phyloP scores from a whole-genome alignment of 2,329 filamentous ascomycete species.

The Coleophoma cylindrospora region DNA sequence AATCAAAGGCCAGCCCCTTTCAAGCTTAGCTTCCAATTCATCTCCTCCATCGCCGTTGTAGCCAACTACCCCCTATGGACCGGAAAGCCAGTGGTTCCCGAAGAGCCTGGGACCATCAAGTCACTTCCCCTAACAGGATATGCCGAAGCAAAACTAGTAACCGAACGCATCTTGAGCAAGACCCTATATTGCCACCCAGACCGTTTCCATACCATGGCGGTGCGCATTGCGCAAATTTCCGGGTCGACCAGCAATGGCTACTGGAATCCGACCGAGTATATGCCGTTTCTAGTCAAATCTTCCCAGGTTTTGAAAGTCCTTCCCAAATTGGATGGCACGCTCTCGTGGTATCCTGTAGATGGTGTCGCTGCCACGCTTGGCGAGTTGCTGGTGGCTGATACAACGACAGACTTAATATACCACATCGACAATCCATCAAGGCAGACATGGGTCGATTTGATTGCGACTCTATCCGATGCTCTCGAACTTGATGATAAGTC shows the following conservation, averaged over 20 bases:
- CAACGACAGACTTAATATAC: constrained; percentile 19
- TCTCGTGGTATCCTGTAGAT: not conserved
- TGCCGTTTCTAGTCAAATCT: constrained; percentile 44
- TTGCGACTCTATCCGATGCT: constrained; percentile 25
- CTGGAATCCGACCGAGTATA: constrained; percentile 50
- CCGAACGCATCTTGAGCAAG: constrained; percentile 43
- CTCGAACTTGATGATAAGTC: constrained; percentile 12
- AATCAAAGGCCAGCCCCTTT: no score
- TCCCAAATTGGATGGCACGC: no score
- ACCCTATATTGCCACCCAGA: constrained; percentile 38
- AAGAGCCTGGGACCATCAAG: constrained; percentile 33
- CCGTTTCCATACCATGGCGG: constrained; percentile 36
- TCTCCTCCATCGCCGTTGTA: constrained; percentile 36
- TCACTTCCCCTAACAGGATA: constrained; percentile 41
- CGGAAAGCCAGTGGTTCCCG: constrained; percentile 31
- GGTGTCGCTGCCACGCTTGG: not conserved
- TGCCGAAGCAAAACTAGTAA: constrained; percentile 45
- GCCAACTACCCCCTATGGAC: constrained; percentile 27
- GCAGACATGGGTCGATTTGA: constrained; percentile 34
- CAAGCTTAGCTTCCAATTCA: constrained; percentile 39
- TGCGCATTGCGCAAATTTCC: constrained; percentile 47
- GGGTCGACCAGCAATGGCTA: constrained; percentile 43
- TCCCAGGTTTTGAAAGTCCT: no score
- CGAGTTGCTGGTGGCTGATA: not conserved
- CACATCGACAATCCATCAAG: constrained; percentile 40